Base-by-base conservation (phyloP, 495 filamentous ascomycete genomes). In the Amphirosellinia nigrospora region DNA sequence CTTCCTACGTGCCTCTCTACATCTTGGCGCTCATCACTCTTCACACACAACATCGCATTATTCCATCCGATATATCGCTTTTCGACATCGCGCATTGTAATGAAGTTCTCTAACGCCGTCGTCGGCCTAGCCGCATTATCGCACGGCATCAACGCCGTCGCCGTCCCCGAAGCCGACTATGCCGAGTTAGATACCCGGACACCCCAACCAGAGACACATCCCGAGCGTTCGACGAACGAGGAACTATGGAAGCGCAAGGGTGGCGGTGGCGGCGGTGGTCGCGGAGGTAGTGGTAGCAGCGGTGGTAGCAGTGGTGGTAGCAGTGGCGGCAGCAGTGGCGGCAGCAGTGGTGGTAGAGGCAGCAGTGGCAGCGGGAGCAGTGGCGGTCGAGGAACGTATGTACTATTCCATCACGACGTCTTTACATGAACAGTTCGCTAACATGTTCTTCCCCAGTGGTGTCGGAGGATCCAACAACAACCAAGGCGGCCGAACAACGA, bases 401-500 rank as follows among this genome's bases (percentile, higher is more conserved):
- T 64, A 34, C 23, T 19, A 10, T 41, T 43, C 32, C 4, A 28
- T 56, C 16, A 30, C 43, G 39, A 62, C 26, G 30, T 62, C 16
- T 23, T 7, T 16, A 16, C 13, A 39, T 62, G 28, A 1, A 46
- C 39, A 43, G 28, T 26, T 38, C 34, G 48, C 68, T 70, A 46
- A 70, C 68, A 36, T n/a, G 21, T 7, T 2, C 21, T 48, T 36
- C 23, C 13, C 38, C 36, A 56, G 53, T 53, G 61, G 64, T 55
- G 64, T 67, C 61, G 74, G 77, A 48, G 79, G 78, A 4, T 73
- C 79, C 10, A 75, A 72, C 10, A 87, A 82, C 71, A 90, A 86
- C 66, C 53, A 78, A 39, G 94, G 93, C 66, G 93, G 93, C 43
- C 71, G 81, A 21, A 90, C 90, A n/a, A 85, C 74, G 15, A 81